Percentiles rank a stretch among this genome's conserved stretches.
Evolutionary conservation across 2,329 filamentous ascomycete genomes (phyloP).

Genomic region (Trichoderma atroviride): DNA sequence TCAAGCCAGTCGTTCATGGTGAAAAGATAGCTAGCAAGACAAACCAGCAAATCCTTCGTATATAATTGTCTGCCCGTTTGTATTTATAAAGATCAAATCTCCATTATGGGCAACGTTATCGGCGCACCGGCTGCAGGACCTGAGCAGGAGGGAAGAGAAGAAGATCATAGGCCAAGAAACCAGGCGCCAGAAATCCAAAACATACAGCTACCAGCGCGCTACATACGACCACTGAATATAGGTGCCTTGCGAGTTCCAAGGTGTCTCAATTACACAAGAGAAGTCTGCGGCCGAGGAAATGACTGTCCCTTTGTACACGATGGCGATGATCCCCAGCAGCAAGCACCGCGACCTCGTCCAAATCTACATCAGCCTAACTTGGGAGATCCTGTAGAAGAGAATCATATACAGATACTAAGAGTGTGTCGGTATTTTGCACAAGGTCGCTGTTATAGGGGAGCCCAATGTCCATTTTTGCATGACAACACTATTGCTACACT

Average conservation of each 20-base stretch:
- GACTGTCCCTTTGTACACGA: neutral
- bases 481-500: neutral
- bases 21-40: neutral
- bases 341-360: neutral
- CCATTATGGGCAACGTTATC: constrained; percentile 1
- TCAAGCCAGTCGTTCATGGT: neutral
- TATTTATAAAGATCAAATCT: neutral
- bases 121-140: neutral
- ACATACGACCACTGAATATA: neutral
- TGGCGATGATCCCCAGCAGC: neutral
- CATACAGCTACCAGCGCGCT: neutral
- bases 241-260: too few relatives aligned
- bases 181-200: neutral
- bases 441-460: constrained; percentile 14
- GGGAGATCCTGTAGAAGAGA: neutral
- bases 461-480: constrained; percentile 12
- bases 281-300: neutral
- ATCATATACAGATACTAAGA: neutral
- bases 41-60: neutral
- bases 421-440: constrained; percentile 5
- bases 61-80: neutral
- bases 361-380: neutral
- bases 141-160: neutral
- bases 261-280: neutral
- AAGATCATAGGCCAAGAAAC: neutral